These are phyloP conservation scores for Cornus controversa DNA, from an alignment of 148 eudicot genomes.

Conservation along the genomic window DNA sequence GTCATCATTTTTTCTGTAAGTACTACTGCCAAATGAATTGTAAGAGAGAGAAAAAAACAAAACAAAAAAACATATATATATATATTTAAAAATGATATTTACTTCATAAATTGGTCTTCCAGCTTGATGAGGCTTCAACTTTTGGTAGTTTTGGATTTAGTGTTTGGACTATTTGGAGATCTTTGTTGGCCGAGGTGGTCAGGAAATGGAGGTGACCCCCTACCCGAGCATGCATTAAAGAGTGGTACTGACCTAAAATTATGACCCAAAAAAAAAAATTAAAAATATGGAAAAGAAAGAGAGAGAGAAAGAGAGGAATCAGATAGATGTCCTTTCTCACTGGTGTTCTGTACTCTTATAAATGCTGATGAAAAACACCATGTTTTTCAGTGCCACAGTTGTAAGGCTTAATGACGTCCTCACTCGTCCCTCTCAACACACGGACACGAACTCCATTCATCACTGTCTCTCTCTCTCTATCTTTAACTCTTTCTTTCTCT, in stretches of 20 bases:
- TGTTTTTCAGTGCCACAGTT: constrained; percentile 56
- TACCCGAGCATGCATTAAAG: constrained; percentile 13
- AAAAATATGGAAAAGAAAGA: background rate
- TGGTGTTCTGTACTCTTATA: constrained; percentile 24
- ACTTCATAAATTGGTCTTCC: background rate
- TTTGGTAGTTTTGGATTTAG: constrained; percentile 10
- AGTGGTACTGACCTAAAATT: constrained; percentile 13
- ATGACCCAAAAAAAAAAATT: background rate
- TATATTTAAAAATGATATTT: no score
- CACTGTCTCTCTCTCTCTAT: background rate
- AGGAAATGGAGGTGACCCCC: constrained; percentile 18
- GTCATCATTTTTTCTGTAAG: background rate
- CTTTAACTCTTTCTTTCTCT: constrained; percentile 12
- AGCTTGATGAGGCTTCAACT: background rate
- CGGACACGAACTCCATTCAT: constrained; percentile 21
- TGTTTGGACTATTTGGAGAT: constrained; percentile 22
- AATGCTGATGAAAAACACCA: constrained; percentile 22
- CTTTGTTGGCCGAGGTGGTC: constrained; percentile 26
- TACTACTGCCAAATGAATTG: background rate
- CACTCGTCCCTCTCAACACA: constrained; percentile 37
- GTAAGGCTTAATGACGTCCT: constrained; percentile 24
- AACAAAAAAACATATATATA: no score
- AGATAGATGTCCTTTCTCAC: constrained; percentile 1
- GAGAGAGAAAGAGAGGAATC: background rate
- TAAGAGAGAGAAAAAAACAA: no score